These are phyloP conservation scores for Withania somnifera DNA, from an alignment of 305 asterid species.

Conservation along the genomic window DNA sequence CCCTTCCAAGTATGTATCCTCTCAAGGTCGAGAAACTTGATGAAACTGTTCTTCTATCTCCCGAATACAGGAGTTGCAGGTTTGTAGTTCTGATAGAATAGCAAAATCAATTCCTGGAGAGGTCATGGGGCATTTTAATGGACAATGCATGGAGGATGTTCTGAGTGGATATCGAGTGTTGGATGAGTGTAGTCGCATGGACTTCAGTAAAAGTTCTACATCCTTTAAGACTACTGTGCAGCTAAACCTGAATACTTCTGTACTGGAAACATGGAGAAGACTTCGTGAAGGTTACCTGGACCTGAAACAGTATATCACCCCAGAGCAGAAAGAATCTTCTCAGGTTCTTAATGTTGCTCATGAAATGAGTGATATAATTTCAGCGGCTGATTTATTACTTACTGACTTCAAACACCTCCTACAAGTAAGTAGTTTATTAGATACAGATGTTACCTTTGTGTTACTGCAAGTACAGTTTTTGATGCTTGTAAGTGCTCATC, in stretches of 20 bases:
- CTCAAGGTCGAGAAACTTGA: conserved; percentile 12
- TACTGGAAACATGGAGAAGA: conserved; percentile 63
- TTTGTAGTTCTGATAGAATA: conserved; percentile 24
- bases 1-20: conserved; percentile 17
- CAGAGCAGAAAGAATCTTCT: conserved; percentile 52
- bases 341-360: conserved; percentile 31
- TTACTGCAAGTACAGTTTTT: neutral
- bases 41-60: conserved; percentile 11
- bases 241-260: conserved; percentile 24
- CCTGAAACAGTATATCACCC: conserved; percentile 38
- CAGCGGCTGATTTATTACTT: conserved; percentile 66
- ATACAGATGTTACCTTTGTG: neutral
- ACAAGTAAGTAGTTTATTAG: conserved; percentile 31
- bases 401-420: conserved; percentile 38
- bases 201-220: conserved; percentile 25
- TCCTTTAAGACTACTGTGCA: conserved; percentile 18
- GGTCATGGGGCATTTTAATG: conserved; percentile 54
- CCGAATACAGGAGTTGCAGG: conserved; percentile 19
- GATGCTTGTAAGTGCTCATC: conserved; percentile 7
- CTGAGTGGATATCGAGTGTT: conserved; percentile 37
- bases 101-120: conserved; percentile 27
- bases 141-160: conserved; percentile 34
- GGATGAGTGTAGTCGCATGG: conserved; percentile 84
- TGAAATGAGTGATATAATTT: conserved; percentile 55
- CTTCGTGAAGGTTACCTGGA: conserved; percentile 34